Evolutionary conservation across 2,329 filamentous ascomycete genomes (phyloP), one percentile per base, ranked within the genome.

Genomic region (Biscogniauxia mediterranea): DNA sequence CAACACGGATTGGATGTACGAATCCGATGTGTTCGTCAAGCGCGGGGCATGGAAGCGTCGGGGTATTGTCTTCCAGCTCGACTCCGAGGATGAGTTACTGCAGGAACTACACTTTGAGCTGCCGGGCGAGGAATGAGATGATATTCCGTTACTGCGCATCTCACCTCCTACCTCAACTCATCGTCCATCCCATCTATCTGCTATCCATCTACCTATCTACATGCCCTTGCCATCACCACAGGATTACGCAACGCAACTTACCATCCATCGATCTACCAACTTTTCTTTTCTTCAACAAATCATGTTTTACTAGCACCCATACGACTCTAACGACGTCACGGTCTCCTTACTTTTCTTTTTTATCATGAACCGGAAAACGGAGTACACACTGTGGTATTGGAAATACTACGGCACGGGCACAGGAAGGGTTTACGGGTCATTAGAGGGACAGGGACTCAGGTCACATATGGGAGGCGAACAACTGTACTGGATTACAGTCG

Each of bases 41-140:
- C 68, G 72, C 8, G 73, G 73, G 2, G 69, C 69, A 1, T 75
- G 73, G 73, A 75, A 75, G 61, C 70, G 73, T 17, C 65, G 68
- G 20, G 73, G 73, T 25, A 73, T 75, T 50, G 70, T 75, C 52
- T 75, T 75, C 63, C 65, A 71, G 15, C 69, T 73, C 46, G 69
- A 68, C 52, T 57, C 66, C 3, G 52, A 65, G 1, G 65, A 66
- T 2, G 64, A 71, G 42, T 58, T 66, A 2, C 66, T 67, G 20
- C 69, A 72, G 54, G 68, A 72, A 26, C 61, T 64, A 4, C 71
- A 74, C 53, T 75, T 73, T 51, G 71, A 73, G 52, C 59, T 74
- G 19, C 69, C 68, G 2, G 71, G 74, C 49, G 66, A 68, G 28
- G 46, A 50, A 32, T 61, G 42, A 46, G 38, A 46, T 54, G 15